Base-by-base conservation (phyloP, 805 yeast species). In the Sugiyamaella smithiae region DNA sequence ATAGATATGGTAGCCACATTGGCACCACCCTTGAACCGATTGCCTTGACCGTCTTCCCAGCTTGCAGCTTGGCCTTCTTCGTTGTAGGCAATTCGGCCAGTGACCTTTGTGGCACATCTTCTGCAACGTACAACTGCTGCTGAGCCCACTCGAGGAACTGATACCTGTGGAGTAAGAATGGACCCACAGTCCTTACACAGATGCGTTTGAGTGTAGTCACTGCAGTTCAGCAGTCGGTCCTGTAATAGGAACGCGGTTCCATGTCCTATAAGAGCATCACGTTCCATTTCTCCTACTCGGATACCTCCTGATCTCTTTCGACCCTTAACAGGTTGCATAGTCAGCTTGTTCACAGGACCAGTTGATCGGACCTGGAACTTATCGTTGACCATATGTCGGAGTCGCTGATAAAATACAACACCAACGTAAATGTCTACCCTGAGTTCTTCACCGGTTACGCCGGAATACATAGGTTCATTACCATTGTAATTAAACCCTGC, bases 321-420 rank as follows among this genome's bases (percentile, higher is more conserved):
- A 63, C 99, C 99, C 74, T 93, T 93, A 49, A 93, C 99, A 35
- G 99, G 99, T 77, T 93, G 99, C 97, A 91, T 89, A 14, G 98
- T 93, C 67, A 93, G 78, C 31, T 93, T 81, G 70, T 91, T 91
- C 23, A 93, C 98, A 5, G 98, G 98, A 65, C 99, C 99, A 14
- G 99, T 93, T 4, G 97, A 88, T 73, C 99, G 85, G 45, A 93
- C 99, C 75, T 93, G 99, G 86, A 89, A 93, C 79, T 93, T 93
- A 68, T 93, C 99, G 76, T 93, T 93, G 56, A 93, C 99, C 99
- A 93, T 93, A 70, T 93, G 99, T 75, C 99, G 84, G 76, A 93
- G 80, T 74, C 99, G 82, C 75, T 93, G 99, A 73, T 93, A 93
- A 74, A 88, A 93, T 46, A 93, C 99, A 60, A 90, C 90, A 60